phyloP scores from a whole-genome alignment of 768 basidiomycete species.

The Neoboletus brunneissimus region DNA sequence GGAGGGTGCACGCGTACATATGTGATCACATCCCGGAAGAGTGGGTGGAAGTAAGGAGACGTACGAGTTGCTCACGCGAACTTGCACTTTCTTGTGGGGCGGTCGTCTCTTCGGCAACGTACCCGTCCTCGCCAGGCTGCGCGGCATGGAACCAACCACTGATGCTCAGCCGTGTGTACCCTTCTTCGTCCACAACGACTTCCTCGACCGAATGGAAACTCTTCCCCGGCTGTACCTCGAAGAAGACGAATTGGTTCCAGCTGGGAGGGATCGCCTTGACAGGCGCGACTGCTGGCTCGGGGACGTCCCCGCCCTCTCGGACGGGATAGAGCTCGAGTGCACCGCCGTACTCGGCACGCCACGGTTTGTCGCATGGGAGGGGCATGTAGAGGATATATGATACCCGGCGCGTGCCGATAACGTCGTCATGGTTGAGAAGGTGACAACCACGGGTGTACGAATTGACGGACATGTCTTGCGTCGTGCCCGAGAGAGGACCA shows the following conservation, averaged over 20 bases:
- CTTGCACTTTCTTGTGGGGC: slow-evolving; percentile 71
- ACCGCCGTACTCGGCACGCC: slow-evolving; percentile 91
- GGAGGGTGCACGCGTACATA: slow-evolving; percentile 5
- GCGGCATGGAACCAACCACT: slow-evolving; percentile 98
- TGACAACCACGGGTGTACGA: slow-evolving; percentile 90
- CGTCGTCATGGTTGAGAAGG: slow-evolving; percentile 97
- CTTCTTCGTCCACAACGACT: slow-evolving; percentile 78
- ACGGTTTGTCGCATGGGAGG: slow-evolving; percentile 64
- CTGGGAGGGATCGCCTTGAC: slow-evolving; percentile 68
- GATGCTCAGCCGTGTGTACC: slow-evolving; percentile 76
- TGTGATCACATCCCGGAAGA: slow-evolving; percentile 1
- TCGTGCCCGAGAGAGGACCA: slow-evolving; percentile 84
- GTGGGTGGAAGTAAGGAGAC: slow-evolving; percentile 32
- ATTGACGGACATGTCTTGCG: slow-evolving; percentile 95
- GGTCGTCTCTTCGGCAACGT: slow-evolving; percentile 48
- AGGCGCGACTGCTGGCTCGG: slow-evolving; percentile 67
- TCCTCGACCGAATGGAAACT: slow-evolving; percentile 98
- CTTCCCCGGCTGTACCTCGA: slow-evolving; percentile 89
- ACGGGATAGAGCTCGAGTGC: slow-evolving; percentile 91
- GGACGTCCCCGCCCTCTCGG: slow-evolving; percentile 49
- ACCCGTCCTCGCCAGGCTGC: slow-evolving; percentile 88
- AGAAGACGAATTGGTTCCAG: slow-evolving; percentile 89
- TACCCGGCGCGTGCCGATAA: slow-evolving; percentile 89
- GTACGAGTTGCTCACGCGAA: slow-evolving; percentile 89
- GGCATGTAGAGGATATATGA: slow-evolving; percentile 98